Evolutionary conservation across 2,329 filamentous ascomycete species (phyloP), one percentile per base, ranked within the genome.

Genomic region (Alternaria ventricosa): DNA sequence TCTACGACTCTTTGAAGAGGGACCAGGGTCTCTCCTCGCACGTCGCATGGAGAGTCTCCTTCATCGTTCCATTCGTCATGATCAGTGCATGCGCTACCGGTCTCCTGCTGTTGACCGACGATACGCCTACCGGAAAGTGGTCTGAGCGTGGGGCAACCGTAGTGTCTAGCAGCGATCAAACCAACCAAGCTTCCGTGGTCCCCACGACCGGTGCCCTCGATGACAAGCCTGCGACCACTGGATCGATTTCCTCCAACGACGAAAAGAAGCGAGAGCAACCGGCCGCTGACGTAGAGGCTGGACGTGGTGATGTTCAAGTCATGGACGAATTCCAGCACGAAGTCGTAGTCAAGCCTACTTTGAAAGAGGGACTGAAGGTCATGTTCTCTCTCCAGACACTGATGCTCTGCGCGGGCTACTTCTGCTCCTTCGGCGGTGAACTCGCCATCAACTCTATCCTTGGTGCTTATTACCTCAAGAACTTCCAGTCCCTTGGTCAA

Each of bases 121-220:
- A 97, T 75, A 94, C 92, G 0, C 94, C 94, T 0, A 91, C 88
- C 0, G 94, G 94, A 33, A 89, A 88, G 68, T 97, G 94, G 94
- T 87, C 87, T 7, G 90, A 95, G 43, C 88, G 93, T 28, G 85
- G 88, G 55, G 81, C 87, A 46, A 86, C 85, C 66, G 84, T 86
- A 1, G 82, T 87, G 59, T 86, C 84, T 77, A 82, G 86, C 55
- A 82, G 50, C 78, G 79, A 15, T 84, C 87, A 71, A 82, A 81
- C 51, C 79, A 80, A 13, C 84, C 87, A 71, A 80, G 82, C 10
- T 7, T 79, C 78, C 20, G 80, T 89, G 30, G 85, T 88, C 43
- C 69, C 81, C 41, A 79, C 87, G 7, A 83, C 87, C 1, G 86
- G 84, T 15, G 77, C 74, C 56, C 83, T 88, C 43, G 82, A 82